Percentiles rank a stretch among this genome's conserved stretches.
Evolutionary conservation across 2,329 filamentous ascomycete species (phyloP).

Genomic region (Trichoderma sp.): DNA sequence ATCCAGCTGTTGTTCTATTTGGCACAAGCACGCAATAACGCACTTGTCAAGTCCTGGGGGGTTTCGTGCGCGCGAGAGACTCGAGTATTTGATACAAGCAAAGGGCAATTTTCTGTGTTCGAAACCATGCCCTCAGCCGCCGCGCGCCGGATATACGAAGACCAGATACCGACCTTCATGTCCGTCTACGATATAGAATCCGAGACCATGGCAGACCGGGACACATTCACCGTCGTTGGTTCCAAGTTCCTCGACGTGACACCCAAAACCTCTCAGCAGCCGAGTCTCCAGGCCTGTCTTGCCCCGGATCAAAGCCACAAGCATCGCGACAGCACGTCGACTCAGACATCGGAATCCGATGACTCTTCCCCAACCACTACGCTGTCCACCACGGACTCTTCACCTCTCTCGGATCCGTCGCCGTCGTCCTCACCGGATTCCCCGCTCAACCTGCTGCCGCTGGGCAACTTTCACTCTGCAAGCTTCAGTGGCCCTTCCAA

Average conservation of each 20-base stretch:
- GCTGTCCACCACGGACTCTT: slow-evolving; percentile 88
- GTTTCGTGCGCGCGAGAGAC: slow-evolving; percentile 1
- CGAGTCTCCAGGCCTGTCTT: slow-evolving; percentile 45
- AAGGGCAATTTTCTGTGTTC: not conserved
- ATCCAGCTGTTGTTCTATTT: not conserved
- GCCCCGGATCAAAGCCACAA: slow-evolving; percentile 60
- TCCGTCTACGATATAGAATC: slow-evolving; percentile 70
- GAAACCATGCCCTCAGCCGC: slow-evolving; percentile 64
- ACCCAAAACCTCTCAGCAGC: slow-evolving; percentile 43
- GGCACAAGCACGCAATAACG: not conserved
- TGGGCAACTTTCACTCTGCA: slow-evolving; percentile 68
- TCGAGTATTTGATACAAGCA: not conserved
- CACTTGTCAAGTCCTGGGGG: not conserved
- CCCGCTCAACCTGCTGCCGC: slow-evolving; percentile 71
- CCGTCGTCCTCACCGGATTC: slow-evolving; percentile 93
- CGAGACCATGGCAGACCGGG: slow-evolving; percentile 56
- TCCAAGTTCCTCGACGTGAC: slow-evolving; percentile 56
- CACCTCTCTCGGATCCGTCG: slow-evolving; percentile 84
- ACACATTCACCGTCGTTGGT: slow-evolving; percentile 57
- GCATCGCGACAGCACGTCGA: slow-evolving; percentile 76
- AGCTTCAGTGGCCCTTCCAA: slow-evolving; percentile 54
- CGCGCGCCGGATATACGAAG: slow-evolving; percentile 64
- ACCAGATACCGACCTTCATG: slow-evolving; percentile 76
- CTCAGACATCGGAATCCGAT: slow-evolving; percentile 77
- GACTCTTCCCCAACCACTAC: slow-evolving; percentile 96